A percentile compares a stretch with the other conserved stretches of the same genome.
These are phyloP conservation scores for Coelastrella sp. DNA, from an alignment of 139 green algal species.

Conservation along the genomic window DNA sequence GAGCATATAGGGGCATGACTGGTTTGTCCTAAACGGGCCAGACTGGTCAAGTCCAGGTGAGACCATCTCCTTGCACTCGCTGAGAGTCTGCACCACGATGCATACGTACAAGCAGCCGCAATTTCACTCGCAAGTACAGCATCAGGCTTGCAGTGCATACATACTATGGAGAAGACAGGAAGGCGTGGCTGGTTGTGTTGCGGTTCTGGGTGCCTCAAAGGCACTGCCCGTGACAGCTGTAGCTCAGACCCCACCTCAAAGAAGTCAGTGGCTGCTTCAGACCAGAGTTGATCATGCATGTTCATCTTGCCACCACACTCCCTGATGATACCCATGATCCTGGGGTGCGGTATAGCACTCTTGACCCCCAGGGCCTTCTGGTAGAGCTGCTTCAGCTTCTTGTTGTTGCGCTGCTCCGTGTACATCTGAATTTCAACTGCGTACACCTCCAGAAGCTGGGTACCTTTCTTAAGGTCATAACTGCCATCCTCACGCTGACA, in stretches of 20 bases:
- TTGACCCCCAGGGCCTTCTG: conserved; percentile 88
- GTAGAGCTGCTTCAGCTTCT: conserved; percentile 92
- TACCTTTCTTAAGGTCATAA: conserved; percentile 98
- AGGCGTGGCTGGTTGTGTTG: too few relatives aligned
- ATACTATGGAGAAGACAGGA: too few relatives aligned
- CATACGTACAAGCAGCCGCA: too few relatives aligned
- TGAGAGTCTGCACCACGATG: too few relatives aligned
- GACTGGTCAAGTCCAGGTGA: too few relatives aligned
- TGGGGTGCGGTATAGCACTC: conserved; percentile 96
- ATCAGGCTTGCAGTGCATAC: too few relatives aligned
- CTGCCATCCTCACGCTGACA: conserved; percentile 91
- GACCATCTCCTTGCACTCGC: too few relatives aligned
- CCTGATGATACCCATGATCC: conserved; percentile 98
- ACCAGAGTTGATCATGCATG: conserved; percentile 93
- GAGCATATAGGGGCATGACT: too few relatives aligned
- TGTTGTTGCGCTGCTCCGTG: conserved; percentile 95
- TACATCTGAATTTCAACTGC: conserved; percentile 98
- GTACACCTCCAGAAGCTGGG: conserved; percentile 98
- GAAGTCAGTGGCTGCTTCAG: conserved; percentile 95
- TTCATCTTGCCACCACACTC: conserved; percentile 99
- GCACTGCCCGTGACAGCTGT: too few relatives aligned
- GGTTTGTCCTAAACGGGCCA: too few relatives aligned
- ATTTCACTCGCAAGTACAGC: too few relatives aligned
- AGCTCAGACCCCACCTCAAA: conserved; percentile 84
- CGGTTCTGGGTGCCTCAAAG: too few relatives aligned